Evolutionary conservation across 495 filamentous ascomycete genomes (phyloP).

Genomic region (Jackrogersella minutella): DNA sequence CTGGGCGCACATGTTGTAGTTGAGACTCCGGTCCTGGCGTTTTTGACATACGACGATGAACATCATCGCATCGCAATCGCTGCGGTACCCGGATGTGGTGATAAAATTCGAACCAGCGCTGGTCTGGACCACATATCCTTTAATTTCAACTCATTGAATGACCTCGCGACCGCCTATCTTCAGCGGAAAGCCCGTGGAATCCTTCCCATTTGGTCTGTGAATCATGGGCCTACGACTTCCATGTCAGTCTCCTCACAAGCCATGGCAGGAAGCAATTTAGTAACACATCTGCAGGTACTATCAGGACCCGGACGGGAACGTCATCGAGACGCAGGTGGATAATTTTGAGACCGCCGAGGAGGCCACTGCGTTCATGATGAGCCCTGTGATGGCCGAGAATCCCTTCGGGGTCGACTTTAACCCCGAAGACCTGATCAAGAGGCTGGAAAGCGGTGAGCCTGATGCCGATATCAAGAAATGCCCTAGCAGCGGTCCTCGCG

Average conservation of each 20-base stretch:
- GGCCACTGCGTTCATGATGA: slow-evolving; percentile 46
- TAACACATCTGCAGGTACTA: slow-evolving; percentile 44
- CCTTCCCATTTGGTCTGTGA: slow-evolving; percentile 52
- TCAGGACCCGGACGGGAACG: slow-evolving; percentile 57
- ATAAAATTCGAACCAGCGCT: slow-evolving; percentile 28
- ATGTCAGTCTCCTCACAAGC: slow-evolving; percentile 24
- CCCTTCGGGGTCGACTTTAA: slow-evolving; percentile 51
- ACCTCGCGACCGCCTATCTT: slow-evolving; percentile 44
- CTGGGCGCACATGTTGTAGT: slow-evolving; percentile 41
- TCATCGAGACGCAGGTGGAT: slow-evolving; percentile 57
- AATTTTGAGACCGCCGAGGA: slow-evolving; percentile 51
- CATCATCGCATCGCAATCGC: slow-evolving; percentile 57
- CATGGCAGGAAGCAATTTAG: not conserved
- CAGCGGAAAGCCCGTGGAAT: slow-evolving; percentile 50
- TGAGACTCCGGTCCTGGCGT: slow-evolving; percentile 40
- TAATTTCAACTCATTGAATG: slow-evolving; percentile 42
- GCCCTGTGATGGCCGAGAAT: slow-evolving; percentile 39
- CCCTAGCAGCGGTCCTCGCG: slow-evolving; percentile 39
- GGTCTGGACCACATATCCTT: slow-evolving; percentile 56
- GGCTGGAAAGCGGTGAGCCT: slow-evolving; percentile 45
- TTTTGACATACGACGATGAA: slow-evolving; percentile 56
- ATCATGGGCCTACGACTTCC: slow-evolving; percentile 55
- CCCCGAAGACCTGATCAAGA: slow-evolving; percentile 48
- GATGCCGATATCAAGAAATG: slow-evolving; percentile 46
- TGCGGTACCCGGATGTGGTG: slow-evolving; percentile 32